Evolutionary conservation across 139 green algal species (phyloP), one percentile per base, ranked within the genome.

Genomic region (Chlamydomonas incerta): DNA sequence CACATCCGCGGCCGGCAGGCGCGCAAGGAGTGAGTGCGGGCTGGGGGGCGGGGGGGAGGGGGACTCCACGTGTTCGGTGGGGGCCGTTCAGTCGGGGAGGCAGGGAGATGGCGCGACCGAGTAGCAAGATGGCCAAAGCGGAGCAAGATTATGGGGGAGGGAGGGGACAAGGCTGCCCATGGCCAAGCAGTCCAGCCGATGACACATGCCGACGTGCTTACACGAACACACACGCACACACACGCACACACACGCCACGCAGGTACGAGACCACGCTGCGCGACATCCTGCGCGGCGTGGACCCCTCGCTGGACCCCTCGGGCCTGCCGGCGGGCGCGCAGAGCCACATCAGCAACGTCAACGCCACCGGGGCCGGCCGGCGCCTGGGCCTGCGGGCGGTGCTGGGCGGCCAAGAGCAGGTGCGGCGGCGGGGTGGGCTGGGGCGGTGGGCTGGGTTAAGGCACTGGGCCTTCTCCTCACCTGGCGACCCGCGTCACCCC

Each of bases 331-430:
- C 68, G 8, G 71, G 28, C 17, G 81, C 87, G 2, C 74, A 82
- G 81, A 23, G 26, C 47, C 87, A 90, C 74, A 86, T 90, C 74
- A 88, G 81, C 55, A 28, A 55, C 58, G 87, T 88, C 65, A 90
- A 88, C 74, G 24, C 58, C 62, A 28, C 50, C 23, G 60, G 71
- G 5, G 50, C 66, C 15, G 24, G 63, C 28, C 47, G 52, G 10
- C 46, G 24, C 14, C 50, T 77, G 46, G 80, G 80, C 28, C 80
- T 85, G 80, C 66, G 67, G 28, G 24, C 80, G 21, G 10, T 77
- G 31, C 80, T 77, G 80, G 80, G 80, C 1, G 77, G 37, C 29
- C 46, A 21, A 20, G 14, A 52, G 29, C n/a, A 46, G 47, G 72
- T 47, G 72, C 10, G n/a, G 70, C 14, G 57, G 63, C 29, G 15